These are phyloP conservation scores for Endotrypanum monterogeii DNA, from an alignment of 208 protist species.

Conservation along the genomic window DNA sequence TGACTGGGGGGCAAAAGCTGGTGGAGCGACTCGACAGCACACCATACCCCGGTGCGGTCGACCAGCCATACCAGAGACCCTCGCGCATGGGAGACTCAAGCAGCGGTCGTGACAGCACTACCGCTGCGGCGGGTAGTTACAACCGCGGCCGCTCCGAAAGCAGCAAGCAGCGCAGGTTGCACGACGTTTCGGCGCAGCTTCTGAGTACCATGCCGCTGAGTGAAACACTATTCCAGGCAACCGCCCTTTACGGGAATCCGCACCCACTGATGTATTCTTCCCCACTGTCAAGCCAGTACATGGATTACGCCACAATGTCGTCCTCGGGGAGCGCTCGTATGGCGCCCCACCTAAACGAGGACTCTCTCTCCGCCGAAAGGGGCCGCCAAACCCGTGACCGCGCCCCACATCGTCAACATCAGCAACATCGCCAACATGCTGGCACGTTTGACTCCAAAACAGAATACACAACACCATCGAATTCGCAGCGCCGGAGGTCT, in stretches of 20 bases:
- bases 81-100: constrained; percentile 6
- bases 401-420: not conserved
- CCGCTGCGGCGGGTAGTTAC: not conserved
- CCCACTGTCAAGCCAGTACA: constrained; percentile 16
- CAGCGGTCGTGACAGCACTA: constrained; percentile 11
- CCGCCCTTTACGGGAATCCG: constrained; percentile 74
- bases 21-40: constrained; percentile 64
- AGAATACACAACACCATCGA: not conserved
- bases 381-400: not conserved
- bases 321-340: constrained; percentile 5
- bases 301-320: constrained; percentile 1
- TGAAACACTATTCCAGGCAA: constrained; percentile 53
- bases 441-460: not conserved
- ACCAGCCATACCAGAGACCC: constrained; percentile 43
- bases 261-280: constrained; percentile 72
- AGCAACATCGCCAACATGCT: not conserved
- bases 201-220: constrained; percentile 65
- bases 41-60: constrained; percentile 65
- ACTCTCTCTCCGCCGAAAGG: not conserved
- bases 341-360: not conserved
- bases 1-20: constrained; percentile 62
- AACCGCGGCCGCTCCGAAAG: constrained; percentile 20
- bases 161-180: constrained; percentile 9
- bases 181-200: constrained; percentile 35
- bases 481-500: not conserved